Base-by-base conservation (phyloP, 1,284 basidiomycete genomes). In the Flammula alnicola region DNA sequence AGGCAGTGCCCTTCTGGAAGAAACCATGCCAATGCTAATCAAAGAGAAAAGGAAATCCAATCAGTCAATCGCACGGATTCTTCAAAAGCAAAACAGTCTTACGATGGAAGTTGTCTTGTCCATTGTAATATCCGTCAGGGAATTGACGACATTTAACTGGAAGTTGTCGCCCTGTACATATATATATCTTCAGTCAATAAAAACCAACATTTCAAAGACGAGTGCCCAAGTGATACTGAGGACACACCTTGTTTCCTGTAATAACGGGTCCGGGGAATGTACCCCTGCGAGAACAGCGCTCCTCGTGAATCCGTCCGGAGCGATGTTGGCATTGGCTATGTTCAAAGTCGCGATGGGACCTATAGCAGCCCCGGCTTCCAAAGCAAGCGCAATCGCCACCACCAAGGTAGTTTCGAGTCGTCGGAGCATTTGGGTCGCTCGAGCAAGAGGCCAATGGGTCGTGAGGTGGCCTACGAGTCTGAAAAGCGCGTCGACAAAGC, bases 1-100 rank as follows among this genome's bases (percentile, higher is more conserved):
- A 70, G 27, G 60, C 65, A 0, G 60, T 69, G 25, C 57, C 52
- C n/a, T 54, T 35, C 43, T 73, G 71, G 42, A 65, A 64, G 22
- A 71, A 44, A 14, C 71, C 71, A 42, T 73, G 71, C 70, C 69
- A 70, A 29, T 68, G 68, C 70, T 72, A 41, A n/a, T 27, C 26
- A 26, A 4, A 31, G 38, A n/a, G 25, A 32, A 26, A 5, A 31
- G 5, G 10, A 11, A 12, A 25, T 9, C 17, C 3, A 16, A 11
- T 16, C 10, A 16, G 11, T 10, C 27, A 30, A 19, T 11, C 20
- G 16, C 8, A 9, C 19, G 11, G 41, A 5, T 8, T 30, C 8
- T 19, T 6, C 19, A 16, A 11, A 9, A 32, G 3, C 23, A 38
- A 27, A 3, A 20, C 22, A 57, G 49, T n/a, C 51, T 33, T 40